phyloP scores from a whole-genome alignment of 441 rosid species.

The Biscutella laevigata region DNA sequence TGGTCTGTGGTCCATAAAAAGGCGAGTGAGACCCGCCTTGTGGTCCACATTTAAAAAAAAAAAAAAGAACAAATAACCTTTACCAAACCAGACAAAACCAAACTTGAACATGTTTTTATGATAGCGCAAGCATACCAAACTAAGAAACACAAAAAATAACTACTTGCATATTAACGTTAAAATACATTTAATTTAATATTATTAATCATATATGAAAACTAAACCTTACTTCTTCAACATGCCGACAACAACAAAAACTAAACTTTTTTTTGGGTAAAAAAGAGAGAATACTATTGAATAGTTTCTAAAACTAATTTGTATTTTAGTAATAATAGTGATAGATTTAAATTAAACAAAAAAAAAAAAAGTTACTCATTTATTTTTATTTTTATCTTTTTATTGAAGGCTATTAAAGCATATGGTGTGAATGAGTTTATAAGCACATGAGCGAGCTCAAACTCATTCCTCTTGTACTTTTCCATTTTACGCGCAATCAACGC shows the following conservation, averaged over 20 bases:
- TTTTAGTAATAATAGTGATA: background rate
- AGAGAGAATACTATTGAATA: too few species aligned
- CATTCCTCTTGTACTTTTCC: conserved; percentile 3
- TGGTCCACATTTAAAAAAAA: too few species aligned
- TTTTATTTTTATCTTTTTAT: background rate
- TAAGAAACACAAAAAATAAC: background rate
- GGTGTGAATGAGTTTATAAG: conserved; percentile 4
- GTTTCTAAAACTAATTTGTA: too few species aligned
- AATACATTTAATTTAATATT: too few species aligned
- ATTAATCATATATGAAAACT: background rate
- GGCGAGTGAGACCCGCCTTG: too few species aligned
- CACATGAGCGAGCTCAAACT: conserved; percentile 3
- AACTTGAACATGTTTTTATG: background rate
- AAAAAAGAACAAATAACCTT: background rate
- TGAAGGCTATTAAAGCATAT: conserved; percentile 16
- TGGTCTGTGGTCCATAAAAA: too few species aligned
- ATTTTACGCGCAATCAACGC: conserved; percentile 15
- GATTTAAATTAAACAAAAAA: background rate
- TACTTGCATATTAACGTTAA: too few species aligned
- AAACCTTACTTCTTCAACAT: too few species aligned
- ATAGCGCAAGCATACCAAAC: conserved; percentile 10
- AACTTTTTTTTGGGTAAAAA: too few species aligned
- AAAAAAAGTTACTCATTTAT: too few species aligned
- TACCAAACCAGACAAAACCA: background rate
- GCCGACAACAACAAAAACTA: too few species aligned